Evolutionary conservation across 2,329 filamentous ascomycete genomes (phyloP).

Genomic region (Fusarium equiseti): DNA sequence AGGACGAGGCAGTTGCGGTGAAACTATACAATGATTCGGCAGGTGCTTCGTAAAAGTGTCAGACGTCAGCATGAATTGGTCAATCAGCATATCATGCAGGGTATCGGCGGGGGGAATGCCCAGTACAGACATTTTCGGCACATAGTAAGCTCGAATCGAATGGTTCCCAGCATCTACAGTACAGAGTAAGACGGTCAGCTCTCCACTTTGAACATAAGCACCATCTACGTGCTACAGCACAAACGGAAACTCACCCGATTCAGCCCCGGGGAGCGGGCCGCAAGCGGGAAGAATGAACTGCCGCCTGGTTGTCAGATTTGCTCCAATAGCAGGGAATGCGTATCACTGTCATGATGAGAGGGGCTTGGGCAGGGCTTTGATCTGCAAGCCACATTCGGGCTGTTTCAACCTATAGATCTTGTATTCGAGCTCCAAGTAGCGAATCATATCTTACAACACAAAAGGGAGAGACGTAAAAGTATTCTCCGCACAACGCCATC

Average conservation of each 20-base stretch:
- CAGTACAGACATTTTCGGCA: conserved; percentile 12
- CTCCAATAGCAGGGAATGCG: conserved; percentile 21
- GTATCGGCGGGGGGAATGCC: neutral
- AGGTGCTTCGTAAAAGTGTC: conserved; percentile 9
- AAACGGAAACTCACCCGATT: conserved; percentile 25
- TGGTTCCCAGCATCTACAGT: neutral
- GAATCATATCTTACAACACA: conserved; percentile 39
- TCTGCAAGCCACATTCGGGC: conserved; percentile 31
- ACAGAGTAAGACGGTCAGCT: conserved; percentile 22
- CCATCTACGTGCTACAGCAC: conserved; percentile 18
- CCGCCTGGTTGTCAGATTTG: conserved; percentile 12
- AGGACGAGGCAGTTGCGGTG: conserved; percentile 27
- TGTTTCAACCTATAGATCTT: conserved; percentile 30
- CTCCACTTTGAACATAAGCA: conserved; percentile 8
- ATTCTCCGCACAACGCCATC: conserved; percentile 41
- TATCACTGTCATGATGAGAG: conserved; percentile 21
- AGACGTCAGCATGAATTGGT: conserved; percentile 9
- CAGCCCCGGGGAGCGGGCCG: conserved; percentile 24
- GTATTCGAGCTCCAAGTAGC: conserved; percentile 34
- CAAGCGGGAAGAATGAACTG: conserved; percentile 28
- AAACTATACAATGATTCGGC: conserved; percentile 25
- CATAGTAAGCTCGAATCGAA: conserved; percentile 8
- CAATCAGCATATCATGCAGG: neutral
- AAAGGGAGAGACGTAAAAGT: conserved; percentile 35
- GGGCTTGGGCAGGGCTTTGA: conserved; percentile 31